Evolutionary conservation across 345 rosid genomes (phyloP).

Genomic region (Linum tenue): DNA sequence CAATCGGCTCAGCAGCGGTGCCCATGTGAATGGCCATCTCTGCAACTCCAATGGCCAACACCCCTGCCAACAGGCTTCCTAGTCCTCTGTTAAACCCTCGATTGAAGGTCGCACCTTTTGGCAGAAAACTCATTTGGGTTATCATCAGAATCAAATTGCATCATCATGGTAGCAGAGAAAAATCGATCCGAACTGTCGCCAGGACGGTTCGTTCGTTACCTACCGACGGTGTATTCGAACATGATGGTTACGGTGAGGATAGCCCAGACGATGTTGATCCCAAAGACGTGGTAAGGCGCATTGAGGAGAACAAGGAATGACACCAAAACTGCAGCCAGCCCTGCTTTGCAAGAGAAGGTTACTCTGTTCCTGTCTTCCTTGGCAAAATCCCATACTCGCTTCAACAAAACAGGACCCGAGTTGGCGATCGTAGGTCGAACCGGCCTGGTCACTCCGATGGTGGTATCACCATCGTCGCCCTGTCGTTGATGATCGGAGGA

Average conservation of each 20-base stretch:
- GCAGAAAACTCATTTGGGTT: not conserved
- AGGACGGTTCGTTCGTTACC: no score
- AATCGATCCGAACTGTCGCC: not conserved
- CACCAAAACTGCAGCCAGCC: slow-evolving; percentile 51
- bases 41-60: slow-evolving; percentile 38
- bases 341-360: slow-evolving; percentile 50
- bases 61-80: slow-evolving; percentile 55
- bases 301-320: slow-evolving; percentile 48
- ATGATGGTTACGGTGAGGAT: slow-evolving; percentile 63
- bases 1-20: slow-evolving; percentile 42
- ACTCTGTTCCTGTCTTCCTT: slow-evolving; percentile 46
- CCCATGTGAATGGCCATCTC: slow-evolving; percentile 35
- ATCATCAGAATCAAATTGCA: no score
- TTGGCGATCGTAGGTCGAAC: no score
- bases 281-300: slow-evolving; percentile 53
- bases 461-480: no score
- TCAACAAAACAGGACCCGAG: slow-evolving; percentile 27
- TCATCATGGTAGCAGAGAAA: not conserved
- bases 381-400: slow-evolving; percentile 44
- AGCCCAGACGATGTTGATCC: slow-evolving; percentile 56
- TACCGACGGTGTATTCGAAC: slow-evolving; percentile 68
- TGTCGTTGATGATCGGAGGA: not conserved
- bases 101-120: slow-evolving; percentile 52
- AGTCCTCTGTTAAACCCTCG: slow-evolving; percentile 63
- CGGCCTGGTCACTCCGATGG: no score